These are phyloP conservation scores for Tranzscheliella williamsii DNA, from an alignment of 1,284 basidiomycete species.

Conservation along the genomic window DNA sequence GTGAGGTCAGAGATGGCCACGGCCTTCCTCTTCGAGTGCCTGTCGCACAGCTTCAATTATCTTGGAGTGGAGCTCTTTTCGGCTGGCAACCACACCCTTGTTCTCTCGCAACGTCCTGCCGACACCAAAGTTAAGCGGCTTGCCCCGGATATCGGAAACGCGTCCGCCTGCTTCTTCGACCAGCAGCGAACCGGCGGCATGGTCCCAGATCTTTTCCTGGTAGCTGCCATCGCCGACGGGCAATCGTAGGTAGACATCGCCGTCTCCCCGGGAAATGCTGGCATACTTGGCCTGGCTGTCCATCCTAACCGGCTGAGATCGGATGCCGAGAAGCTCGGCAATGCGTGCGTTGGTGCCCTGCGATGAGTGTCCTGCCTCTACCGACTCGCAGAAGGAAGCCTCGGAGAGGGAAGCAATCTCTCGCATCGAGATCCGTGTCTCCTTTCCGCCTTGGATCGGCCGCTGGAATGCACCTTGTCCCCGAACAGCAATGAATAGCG, in stretches of 20 bases:
- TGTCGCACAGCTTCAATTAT: slow-evolving; percentile 77
- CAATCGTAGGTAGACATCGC: slow-evolving; percentile 85
- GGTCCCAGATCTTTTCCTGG: slow-evolving; percentile 93
- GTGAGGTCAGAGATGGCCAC: slow-evolving; percentile 38
- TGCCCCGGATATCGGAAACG: slow-evolving; percentile 80
- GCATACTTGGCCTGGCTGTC: slow-evolving; percentile 98
- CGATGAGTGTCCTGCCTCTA: slow-evolving; percentile 89
- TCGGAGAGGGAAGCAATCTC: slow-evolving; percentile 61
- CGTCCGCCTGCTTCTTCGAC: slow-evolving; percentile 86
- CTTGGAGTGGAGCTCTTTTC: slow-evolving; percentile 70
- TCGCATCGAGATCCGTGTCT: slow-evolving; percentile 51
- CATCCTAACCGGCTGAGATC: slow-evolving; percentile 77
- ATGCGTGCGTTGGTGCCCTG: slow-evolving; percentile 79
- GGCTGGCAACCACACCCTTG: slow-evolving; percentile 80
- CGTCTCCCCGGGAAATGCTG: slow-evolving; percentile 82
- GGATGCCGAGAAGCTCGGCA: slow-evolving; percentile 72
- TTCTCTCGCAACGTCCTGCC: slow-evolving; percentile 85
- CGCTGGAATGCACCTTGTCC: slow-evolving; percentile 56
- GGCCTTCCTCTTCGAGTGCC: slow-evolving; percentile 66
- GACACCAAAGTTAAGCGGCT: slow-evolving; percentile 79
- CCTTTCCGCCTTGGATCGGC: slow-evolving; percentile 37
- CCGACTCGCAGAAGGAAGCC: slow-evolving; percentile 83
- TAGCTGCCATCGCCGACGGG: slow-evolving; percentile 79
- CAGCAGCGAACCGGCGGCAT: slow-evolving; percentile 83
- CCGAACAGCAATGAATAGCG: slow-evolving; percentile 51